A percentile compares a stretch with the other conserved stretches of the same genome.
phyloP scores from a whole-genome alignment of 1,284 basidiomycete species.

The Apiotrichum sp. region DNA sequence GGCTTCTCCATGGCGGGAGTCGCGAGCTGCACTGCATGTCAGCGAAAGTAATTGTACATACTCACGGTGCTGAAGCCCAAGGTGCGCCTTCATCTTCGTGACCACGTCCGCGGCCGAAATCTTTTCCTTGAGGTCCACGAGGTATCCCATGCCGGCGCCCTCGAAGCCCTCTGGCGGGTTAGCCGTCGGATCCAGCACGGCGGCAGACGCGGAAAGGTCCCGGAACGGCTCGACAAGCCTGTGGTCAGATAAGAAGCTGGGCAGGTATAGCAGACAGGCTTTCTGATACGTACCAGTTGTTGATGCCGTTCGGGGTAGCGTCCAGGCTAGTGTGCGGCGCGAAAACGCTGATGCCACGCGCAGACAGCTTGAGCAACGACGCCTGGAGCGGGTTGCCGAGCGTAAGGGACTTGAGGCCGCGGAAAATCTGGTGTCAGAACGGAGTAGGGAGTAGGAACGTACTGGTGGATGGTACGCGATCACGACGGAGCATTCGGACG shows the following conservation, averaged over 20 bases:
- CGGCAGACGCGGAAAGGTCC: conserved; percentile 15
- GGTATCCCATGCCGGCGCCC: conserved; percentile 60
- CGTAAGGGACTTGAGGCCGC: conserved; percentile 69
- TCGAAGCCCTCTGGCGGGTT: conserved; percentile 36
- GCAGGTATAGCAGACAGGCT: too few species aligned
- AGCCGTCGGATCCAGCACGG: conserved; percentile 20
- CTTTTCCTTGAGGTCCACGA: conserved; percentile 54
- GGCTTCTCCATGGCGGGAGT: conserved; percentile 45
- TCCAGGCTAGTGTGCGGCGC: conserved; percentile 84
- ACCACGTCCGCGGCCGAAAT: conserved; percentile 55
- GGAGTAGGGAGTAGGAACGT: conserved; percentile 8
- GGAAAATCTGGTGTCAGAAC: conserved; percentile 57
- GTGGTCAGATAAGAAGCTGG: conserved; percentile 33
- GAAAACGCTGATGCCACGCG: conserved; percentile 78
- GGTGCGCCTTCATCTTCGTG: conserved; percentile 61
- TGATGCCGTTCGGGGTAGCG: conserved; percentile 71
- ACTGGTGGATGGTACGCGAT: conserved; percentile 79
- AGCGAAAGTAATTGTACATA: conserved; percentile 37
- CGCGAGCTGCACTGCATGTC: conserved; percentile 67
- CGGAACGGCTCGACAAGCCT: conserved; percentile 42
- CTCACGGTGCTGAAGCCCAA: conserved; percentile 61
- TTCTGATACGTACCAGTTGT: conserved; percentile 57
- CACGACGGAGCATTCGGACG: conserved; percentile 57
- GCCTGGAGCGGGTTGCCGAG: conserved; percentile 71
- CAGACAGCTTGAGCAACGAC: conserved; percentile 69